Percentiles rank a stretch among this genome's conserved stretches.
Evolutionary conservation across 306 rosid species (phyloP).

Genomic region (Cucumis cinereus): DNA sequence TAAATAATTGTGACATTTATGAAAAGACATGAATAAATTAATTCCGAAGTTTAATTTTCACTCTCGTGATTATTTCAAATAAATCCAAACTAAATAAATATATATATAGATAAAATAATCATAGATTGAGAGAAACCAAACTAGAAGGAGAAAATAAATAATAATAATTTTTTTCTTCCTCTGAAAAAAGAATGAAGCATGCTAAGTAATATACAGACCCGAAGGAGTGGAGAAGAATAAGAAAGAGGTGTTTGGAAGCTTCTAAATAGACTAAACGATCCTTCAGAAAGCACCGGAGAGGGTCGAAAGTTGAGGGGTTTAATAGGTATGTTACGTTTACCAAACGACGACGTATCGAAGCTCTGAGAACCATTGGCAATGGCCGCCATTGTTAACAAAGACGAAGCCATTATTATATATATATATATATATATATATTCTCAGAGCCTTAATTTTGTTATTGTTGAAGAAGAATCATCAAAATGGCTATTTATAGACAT

Average conservation of each 20-base stretch:
- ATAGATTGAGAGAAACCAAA: too few species aligned
- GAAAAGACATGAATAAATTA: too few species aligned
- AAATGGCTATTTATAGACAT: not conserved
- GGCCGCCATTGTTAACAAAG: not conserved
- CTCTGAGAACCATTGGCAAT: not conserved
- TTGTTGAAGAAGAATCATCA: not conserved
- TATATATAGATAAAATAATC: too few species aligned
- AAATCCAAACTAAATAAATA: too few species aligned
- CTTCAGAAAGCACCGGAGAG: not conserved
- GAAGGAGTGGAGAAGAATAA: not conserved
- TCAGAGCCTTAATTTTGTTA: not conserved
- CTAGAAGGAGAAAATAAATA: too few species aligned
- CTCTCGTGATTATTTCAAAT: too few species aligned
- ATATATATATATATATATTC: too few species aligned
- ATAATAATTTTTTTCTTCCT: too few species aligned
- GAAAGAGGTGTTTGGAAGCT: not conserved
- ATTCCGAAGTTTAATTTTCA: too few species aligned
- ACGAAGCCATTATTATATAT: not conserved
- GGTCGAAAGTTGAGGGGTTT: not conserved
- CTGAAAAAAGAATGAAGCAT: too few species aligned
- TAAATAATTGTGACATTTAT: too few species aligned
- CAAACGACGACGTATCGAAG: not conserved
- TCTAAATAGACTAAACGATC: not conserved
- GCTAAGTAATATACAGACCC: not conserved
- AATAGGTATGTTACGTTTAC: not conserved